These are phyloP conservation scores for Stenogyne calaminthoides DNA, from an alignment of 305 asterid species.

Conservation along the genomic window DNA sequence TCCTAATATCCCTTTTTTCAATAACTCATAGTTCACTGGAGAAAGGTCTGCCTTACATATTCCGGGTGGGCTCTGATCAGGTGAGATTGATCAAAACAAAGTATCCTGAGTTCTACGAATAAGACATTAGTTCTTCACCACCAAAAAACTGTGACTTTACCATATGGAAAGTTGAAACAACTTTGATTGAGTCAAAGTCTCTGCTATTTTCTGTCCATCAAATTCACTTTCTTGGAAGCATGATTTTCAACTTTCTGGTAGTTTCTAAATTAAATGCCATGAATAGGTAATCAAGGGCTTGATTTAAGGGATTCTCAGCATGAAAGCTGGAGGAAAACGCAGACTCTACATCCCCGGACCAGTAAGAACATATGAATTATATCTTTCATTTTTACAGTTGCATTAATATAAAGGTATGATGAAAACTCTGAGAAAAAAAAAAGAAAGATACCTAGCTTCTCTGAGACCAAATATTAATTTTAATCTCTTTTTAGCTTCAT, in stretches of 20 bases:
- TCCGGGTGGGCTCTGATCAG: conserved; percentile 96
- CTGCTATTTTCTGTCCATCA: not conserved
- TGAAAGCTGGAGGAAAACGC: conserved; percentile 95
- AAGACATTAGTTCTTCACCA: not conserved
- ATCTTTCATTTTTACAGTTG: not conserved
- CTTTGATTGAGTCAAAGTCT: not conserved
- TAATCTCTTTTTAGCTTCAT: no score
- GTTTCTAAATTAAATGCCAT: conserved; percentile 13
- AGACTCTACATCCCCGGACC: conserved; percentile 89
- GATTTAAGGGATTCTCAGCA: conserved; percentile 88
- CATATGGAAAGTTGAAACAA: not conserved
- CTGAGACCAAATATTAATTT: no score
- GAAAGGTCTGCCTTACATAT: conserved; percentile 79
- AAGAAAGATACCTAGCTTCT: no score
- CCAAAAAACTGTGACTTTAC: not conserved
- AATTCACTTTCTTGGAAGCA: not conserved
- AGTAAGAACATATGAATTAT: conserved; percentile 49
- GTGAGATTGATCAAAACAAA: conserved; percentile 38
- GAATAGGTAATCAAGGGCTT: conserved; percentile 88
- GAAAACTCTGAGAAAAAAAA: not conserved
- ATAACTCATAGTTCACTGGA: conserved; percentile 77
- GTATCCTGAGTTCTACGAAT: not conserved
- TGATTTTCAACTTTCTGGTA: not conserved
- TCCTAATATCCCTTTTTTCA: conserved; percentile 4
- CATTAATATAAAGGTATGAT: not conserved